Evolutionary conservation across 2,329 filamentous ascomycete species (phyloP).

Genomic region (Fusarium verticillioides): DNA sequence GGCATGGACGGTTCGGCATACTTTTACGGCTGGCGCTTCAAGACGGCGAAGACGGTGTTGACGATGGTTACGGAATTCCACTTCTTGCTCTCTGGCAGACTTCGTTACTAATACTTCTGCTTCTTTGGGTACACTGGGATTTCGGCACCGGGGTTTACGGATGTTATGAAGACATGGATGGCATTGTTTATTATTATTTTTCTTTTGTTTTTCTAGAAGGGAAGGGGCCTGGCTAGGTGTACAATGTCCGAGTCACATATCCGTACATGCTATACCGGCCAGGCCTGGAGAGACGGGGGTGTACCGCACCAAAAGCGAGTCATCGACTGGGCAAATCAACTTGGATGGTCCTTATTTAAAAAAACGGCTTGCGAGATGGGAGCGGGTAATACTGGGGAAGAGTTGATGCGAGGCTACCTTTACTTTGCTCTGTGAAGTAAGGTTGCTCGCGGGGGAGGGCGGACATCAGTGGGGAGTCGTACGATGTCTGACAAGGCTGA

Average conservation of each 20-base stretch:
- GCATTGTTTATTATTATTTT: conserved; percentile 40
- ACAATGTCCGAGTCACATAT: conserved; percentile 13
- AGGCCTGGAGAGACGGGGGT: conserved; percentile 35
- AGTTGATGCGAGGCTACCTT: conserved; percentile 43
- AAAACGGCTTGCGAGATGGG: conserved; percentile 31
- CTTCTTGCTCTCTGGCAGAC: conserved; percentile 42
- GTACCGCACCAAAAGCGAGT: conserved; percentile 37
- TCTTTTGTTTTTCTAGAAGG: conserved; percentile 26
- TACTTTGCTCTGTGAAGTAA: conserved; percentile 37
- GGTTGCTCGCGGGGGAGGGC: conserved; percentile 35
- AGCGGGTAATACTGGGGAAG: conserved; percentile 47
- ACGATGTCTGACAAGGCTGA: conserved; percentile 46
- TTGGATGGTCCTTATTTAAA: conserved; percentile 26
- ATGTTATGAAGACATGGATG: conserved; percentile 48
- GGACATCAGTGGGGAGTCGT: conserved; percentile 45
- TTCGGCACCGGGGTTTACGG: conserved; percentile 43
- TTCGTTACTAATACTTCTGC: conserved; percentile 39
- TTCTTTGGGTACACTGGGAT: conserved; percentile 43
- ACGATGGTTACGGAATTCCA: conserved; percentile 46
- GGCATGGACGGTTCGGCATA: conserved; percentile 36
- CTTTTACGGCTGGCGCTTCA: conserved; percentile 45
- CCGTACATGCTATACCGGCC: conserved; percentile 7
- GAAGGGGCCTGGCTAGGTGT: conserved; percentile 14
- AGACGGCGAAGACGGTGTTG: conserved; percentile 45
- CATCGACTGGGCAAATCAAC: conserved; percentile 28